These are phyloP conservation scores for Xylaria bambusicola DNA, from an alignment of 495 filamentous ascomycete species.

Conservation along the genomic window DNA sequence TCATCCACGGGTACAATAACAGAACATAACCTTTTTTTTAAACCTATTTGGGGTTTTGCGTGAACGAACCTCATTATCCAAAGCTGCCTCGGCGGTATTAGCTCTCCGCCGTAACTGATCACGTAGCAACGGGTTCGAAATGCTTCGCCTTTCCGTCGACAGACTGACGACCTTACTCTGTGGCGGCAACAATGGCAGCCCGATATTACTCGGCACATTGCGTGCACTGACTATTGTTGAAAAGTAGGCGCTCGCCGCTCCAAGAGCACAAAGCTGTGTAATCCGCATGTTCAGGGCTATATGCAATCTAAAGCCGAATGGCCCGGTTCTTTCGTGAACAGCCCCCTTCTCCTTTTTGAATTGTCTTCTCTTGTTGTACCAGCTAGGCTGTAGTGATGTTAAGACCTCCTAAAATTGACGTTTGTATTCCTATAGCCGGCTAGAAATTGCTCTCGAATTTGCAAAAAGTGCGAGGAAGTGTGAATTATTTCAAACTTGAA, in stretches of 20 bases:
- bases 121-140: conserved; percentile 41
- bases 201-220: conserved; percentile 28
- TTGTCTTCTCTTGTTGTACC: background rate
- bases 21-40: no score
- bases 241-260: conserved; percentile 3
- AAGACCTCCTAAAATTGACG: no score
- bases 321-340: background rate
- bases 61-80: conserved; percentile 51
- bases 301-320: background rate
- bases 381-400: background rate
- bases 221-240: conserved; percentile 26
- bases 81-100: conserved; percentile 37
- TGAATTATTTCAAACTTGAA: no score
- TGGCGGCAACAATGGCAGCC: no score
- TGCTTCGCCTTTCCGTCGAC: conserved; percentile 44
- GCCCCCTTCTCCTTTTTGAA: background rate
- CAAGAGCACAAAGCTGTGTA: background rate
- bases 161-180: conserved; percentile 50
- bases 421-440: no score
- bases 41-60: background rate
- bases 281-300: conserved; percentile 1
- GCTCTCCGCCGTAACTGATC: conserved; percentile 50
- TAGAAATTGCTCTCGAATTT: no score
- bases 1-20: conserved; percentile 8
- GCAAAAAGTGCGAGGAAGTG: no score